Base-by-base conservation (phyloP, 495 filamentous ascomycete genomes). In the Penicillium coprophilum region DNA sequence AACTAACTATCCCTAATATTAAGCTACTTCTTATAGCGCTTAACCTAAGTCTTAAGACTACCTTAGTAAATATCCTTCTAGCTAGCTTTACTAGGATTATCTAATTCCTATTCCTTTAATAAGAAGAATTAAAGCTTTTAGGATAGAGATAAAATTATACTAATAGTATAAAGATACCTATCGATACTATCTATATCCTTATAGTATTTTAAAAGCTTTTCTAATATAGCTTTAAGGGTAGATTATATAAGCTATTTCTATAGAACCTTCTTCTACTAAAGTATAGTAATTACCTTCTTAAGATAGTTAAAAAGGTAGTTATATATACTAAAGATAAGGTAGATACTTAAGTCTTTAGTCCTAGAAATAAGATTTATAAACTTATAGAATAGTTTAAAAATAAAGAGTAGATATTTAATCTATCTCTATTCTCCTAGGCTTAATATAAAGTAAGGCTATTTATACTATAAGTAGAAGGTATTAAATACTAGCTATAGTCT, bases 341-440 rank as follows among this genome's bases (percentile, higher is more conserved):
- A 28, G n/a, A 46, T 46, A 41, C 10, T 43, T 34, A 45, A 30
- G 24, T 53, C 15, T 45, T 46, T 46, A 27, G 23, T 27, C 21
- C 20, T 2, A 10, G 19, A 41, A 21, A 41, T 27, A 27, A 45
- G 21, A 27, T 11, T 24, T 2, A 28, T 45, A 28, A 45, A 28
- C 11, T 4, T 45, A 45, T 15, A 45, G 23, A 46, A 46, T 27
- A 28, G 21, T 2, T 46, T n/a, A 4, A 43, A 13, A 12, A 43
- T n/a, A n/a, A n/a, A n/a, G n/a, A n/a, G n/a, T n/a, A n/a, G n/a
- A n/a, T n/a, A n/a, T n/a, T n/a, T n/a, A 46, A 46, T 28, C 23
- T 28, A 28, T 11, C 10, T 15, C 11, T 28, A 27, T 28, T 46
- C 43, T 46, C 23, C 1, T 28, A 24, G 2, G 12, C 23, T 15